Base-by-base conservation (phyloP, 192 early-diverging fungal genomes). In the Umbelopsis sp. region DNA sequence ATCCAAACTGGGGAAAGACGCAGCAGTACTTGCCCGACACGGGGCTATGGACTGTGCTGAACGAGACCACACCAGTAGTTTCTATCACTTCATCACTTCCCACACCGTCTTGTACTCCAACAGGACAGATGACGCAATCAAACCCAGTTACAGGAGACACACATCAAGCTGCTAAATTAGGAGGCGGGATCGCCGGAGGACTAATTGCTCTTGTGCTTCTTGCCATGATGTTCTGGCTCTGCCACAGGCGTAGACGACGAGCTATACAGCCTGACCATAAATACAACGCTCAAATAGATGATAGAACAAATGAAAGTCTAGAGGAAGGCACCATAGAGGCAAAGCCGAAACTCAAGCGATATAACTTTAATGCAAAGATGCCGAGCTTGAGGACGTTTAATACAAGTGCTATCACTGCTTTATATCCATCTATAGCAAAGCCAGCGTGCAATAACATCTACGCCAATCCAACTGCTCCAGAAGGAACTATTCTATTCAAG, bases 111-210 rank as follows among this genome's bases (percentile, higher is more conserved):
- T 61, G 55, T 61, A 61, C 55, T 16, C 55, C 55, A 30, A 18
- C 25, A 2, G 55, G 13, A 35, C 27, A 25, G 55, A 61, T 61
- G 55, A 61, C 55, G 55, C 55, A 61, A 61, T 61, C 55, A 61
- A 18, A 13, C 30, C 27, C 27, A 61, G 55, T 25, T 16, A 61
- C 33, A 61, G 55, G 55, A 61, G 55, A 61, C 25, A 11, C 55
- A 61, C 25, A 61, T 30, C 27, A 16, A 35, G 55, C 55, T 27
- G 55, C 55, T 61, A 61, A 61, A 61, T 37, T 61, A 61, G 55
- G 55, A 61, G 55, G 55, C 1, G 55, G 23, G 9, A 25, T 61
- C 25, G 55, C 55, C 4, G 55, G 55, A 35, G 55, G 33, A 16
- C 16, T 61, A 4, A 25, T 35, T 16, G 30, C 30, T 35, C 55